Base-by-base conservation (phyloP, 805 yeast species). In the Metschnikowia anglica region DNA sequence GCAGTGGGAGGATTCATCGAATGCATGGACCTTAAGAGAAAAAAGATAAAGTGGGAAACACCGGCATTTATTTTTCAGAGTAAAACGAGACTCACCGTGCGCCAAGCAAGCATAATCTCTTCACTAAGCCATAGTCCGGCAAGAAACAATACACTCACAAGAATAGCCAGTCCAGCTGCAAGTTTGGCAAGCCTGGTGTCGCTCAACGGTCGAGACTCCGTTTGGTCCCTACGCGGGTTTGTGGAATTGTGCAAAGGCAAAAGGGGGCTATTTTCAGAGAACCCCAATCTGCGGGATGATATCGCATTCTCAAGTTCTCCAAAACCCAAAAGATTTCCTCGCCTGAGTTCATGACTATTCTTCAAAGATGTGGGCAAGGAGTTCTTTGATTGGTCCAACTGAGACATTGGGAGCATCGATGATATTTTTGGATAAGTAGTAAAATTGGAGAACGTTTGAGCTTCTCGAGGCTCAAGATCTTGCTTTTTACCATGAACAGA, bases 101-200 rank as follows among this genome's bases (percentile, higher is more conserved):
- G 30, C 43, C 43, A 34, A 11, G 34, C 25, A 5, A 41, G 40
- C 32, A 41, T 28, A 21, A 41, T 25, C 37, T 36, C 44, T 3
- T 31, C 44, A 31, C 44, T 36, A n/a, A 41, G 33, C 44, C 44
- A 41, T 6, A 41, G 15, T 4, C 44, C 40, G 3, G 27, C 19
- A 18, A 41, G 36, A 13, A 41, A 41, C 12, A 41, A 31, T 11
- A 31, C 40, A 36, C 35, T 34, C 23, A 41, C 44, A 26, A 35
- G 28, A n/a, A 41, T 24, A 6, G 44, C 40, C 44, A 41, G 44
- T 8, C 37, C 44, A 6, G 37, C 40, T 3, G 40, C 44, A 20
- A 41, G 36, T 7, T 23, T 19, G 3, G 21, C 37, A 10, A 33
- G 24, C 16, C 37, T n/a, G 12, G 16, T 29, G n/a, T 20, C 28